Conservation (phyloP, 2,329 filamentous ascomycete species). For the Phoma herbarum region DNA sequence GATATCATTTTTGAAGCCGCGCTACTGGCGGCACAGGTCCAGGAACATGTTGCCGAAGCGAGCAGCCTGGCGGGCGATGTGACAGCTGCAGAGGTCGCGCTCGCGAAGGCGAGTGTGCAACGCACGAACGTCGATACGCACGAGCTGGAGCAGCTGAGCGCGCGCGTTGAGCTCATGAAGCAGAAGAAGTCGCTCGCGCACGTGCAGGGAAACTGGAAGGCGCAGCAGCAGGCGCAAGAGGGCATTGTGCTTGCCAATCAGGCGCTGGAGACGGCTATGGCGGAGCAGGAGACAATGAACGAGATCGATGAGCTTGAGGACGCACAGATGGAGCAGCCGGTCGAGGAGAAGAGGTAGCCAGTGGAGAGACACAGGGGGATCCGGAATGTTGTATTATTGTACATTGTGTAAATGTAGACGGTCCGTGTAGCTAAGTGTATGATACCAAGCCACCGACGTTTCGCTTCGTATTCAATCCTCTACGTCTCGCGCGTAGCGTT, state of each 20-base stretch:
- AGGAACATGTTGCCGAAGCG: conserved; percentile 36
- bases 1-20: conserved; percentile 28
- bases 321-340: conserved; percentile 4
- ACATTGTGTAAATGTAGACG: conserved; percentile 31
- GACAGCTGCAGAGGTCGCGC: conserved; percentile 18
- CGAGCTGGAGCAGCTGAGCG: conserved; percentile 24
- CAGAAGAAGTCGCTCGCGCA: conserved; percentile 23
- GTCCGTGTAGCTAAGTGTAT: conserved; percentile 24
- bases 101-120: conserved; percentile 27
- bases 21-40: conserved; percentile 33
- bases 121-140: conserved; percentile 27
- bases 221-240: conserved; percentile 21
- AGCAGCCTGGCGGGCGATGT: conserved; percentile 23
- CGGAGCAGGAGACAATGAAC: conserved; percentile 12
- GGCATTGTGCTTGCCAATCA: conserved; percentile 20
- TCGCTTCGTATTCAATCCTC: neutral
- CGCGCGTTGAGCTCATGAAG: conserved; percentile 25
- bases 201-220: conserved; percentile 19
- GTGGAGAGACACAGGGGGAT: too few species aligned
- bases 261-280: conserved; percentile 22
- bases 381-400: conserved; percentile 21
- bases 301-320: conserved; percentile 10
- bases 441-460: conserved; percentile 18
- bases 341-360: conserved; percentile 18
- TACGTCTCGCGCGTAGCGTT: neutral